Conservation (phyloP, 75 land plant genomes). For the Pinus tabuliformis region DNA sequence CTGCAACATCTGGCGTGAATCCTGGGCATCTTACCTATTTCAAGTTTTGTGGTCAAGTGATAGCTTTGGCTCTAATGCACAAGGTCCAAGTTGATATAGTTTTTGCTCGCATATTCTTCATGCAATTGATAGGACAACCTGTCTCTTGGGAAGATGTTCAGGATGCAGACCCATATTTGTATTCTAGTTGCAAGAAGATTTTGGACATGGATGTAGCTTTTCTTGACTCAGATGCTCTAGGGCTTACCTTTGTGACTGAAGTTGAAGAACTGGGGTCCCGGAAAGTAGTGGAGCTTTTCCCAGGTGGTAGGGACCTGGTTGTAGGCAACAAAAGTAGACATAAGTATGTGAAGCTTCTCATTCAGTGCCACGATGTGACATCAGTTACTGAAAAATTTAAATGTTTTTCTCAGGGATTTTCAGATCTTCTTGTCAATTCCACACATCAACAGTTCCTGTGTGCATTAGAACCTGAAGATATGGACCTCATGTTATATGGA, state of each 20-base stretch:
- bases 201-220: conserved; percentile 74
- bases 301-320: conserved; percentile 62
- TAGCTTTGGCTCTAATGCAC: conserved; percentile 83
- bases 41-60: conserved; percentile 63
- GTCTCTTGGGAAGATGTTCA: conserved; percentile 75
- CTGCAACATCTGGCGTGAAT: conserved; percentile 69
- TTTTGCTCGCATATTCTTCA: conserved; percentile 65
- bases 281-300: conserved; percentile 68
- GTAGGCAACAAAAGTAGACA: conserved; percentile 76
- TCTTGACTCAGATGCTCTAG: conserved; percentile 81
- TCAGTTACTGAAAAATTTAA: conserved; percentile 63
- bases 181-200: conserved; percentile 79
- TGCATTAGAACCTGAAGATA: conserved; percentile 47
- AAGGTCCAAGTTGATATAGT: conserved; percentile 71
- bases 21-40: conserved; percentile 76
- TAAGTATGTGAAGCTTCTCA: conserved; percentile 66
- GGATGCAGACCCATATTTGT: conserved; percentile 87
- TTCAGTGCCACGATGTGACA: conserved; percentile 59
- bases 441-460: conserved; percentile 35
- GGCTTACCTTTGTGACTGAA: conserved; percentile 85
- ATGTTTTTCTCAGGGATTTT: conserved; percentile 75
- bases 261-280: conserved; percentile 75
- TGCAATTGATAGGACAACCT: conserved; percentile 55
- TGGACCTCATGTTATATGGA: conserved; percentile 46
- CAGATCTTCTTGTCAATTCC: conserved; percentile 53